Conservation (phyloP, 2,329 filamentous ascomycete species). For the Aureobasidium uvarum region DNA sequence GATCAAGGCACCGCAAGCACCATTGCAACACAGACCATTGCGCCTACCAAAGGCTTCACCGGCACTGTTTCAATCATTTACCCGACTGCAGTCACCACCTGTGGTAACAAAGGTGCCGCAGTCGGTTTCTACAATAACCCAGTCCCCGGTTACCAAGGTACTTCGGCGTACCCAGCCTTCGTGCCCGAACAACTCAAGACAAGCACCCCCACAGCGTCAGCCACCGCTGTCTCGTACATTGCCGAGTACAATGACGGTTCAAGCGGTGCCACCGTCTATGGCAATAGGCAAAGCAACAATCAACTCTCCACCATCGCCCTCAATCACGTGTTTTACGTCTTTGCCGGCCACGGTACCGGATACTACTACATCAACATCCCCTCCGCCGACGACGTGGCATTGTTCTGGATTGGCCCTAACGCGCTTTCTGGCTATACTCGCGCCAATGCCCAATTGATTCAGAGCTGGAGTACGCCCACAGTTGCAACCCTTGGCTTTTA, state of each 20-base stretch:
- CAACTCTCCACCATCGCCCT: not conserved
- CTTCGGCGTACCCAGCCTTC: conserved; percentile 22
- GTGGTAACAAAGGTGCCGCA: conserved; percentile 14
- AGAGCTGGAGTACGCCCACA: conserved; percentile 1
- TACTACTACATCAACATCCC: conserved; percentile 33
- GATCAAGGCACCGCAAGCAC: conserved; percentile 23
- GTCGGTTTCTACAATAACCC: conserved; percentile 15
- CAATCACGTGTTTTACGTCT: conserved; percentile 28
- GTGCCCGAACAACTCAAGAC: conserved; percentile 25
- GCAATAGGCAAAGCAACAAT: not conserved
- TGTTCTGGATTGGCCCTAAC: conserved; percentile 33
- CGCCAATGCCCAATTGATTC: conserved; percentile 29
- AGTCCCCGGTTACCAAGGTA: conserved; percentile 20
- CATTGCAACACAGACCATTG: conserved; percentile 14
- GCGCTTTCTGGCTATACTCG: conserved; percentile 32
- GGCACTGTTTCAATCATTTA: conserved; percentile 25
- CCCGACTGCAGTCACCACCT: conserved; percentile 25
- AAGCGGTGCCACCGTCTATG: conserved; percentile 13
- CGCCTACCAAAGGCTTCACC: conserved; percentile 6
- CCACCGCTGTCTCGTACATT: conserved; percentile 20
- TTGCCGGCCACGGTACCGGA: conserved; percentile 29
- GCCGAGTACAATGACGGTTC: conserved; percentile 6
- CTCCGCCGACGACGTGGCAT: conserved; percentile 32
- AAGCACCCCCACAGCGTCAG: not conserved
- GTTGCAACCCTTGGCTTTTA: conserved; percentile 8